phyloP scores from a whole-genome alignment of 2,329 filamentous ascomycete genomes.

The Aaosphaeria pasadenensis region DNA sequence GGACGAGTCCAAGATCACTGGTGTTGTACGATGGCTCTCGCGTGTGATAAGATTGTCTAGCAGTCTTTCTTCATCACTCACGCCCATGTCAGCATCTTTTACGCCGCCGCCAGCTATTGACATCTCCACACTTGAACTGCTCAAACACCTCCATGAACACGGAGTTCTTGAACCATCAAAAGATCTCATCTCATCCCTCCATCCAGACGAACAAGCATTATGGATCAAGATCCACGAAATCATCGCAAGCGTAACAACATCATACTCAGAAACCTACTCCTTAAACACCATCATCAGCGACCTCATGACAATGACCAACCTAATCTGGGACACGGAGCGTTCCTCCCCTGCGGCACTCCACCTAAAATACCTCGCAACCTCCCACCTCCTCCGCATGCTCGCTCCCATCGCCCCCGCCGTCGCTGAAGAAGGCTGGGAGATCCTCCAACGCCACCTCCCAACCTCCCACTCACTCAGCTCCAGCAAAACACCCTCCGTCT shows the following conservation, averaged over 20 bases:
- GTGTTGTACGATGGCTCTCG: slow-evolving; percentile 76
- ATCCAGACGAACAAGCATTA: slow-evolving; percentile 42
- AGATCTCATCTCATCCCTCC: slow-evolving; percentile 11
- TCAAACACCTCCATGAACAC: slow-evolving; percentile 9
- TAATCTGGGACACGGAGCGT: slow-evolving; percentile 29
- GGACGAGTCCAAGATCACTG: slow-evolving; percentile 79
- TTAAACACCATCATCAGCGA: slow-evolving; percentile 83
- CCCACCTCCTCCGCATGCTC: slow-evolving; percentile 65
- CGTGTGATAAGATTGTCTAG: slow-evolving; percentile 59
- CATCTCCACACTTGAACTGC: slow-evolving; percentile 15
- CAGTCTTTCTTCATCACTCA: no score
- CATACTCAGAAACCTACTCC: slow-evolving; percentile 69
- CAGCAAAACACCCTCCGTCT: slow-evolving; percentile 4
- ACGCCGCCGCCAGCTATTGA: slow-evolving; percentile 20
- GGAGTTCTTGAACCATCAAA: slow-evolving; percentile 2
- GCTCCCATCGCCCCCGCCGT: slow-evolving; percentile 79
- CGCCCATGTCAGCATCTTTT: slow-evolving; percentile 6
- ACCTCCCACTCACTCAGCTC: slow-evolving; percentile 7
- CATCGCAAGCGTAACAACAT: slow-evolving; percentile 64
- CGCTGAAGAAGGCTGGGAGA: slow-evolving; percentile 75
- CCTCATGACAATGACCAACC: slow-evolving; percentile 77
- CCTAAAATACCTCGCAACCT: slow-evolving; percentile 51
- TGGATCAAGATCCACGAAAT: slow-evolving; percentile 67
- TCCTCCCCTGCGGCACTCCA: slow-evolving; percentile 36
- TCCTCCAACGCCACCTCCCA: slow-evolving; percentile 45